phyloP scores from a whole-genome alignment of 176 grass and related monocot species.

The Melocanna baccifera region DNA sequence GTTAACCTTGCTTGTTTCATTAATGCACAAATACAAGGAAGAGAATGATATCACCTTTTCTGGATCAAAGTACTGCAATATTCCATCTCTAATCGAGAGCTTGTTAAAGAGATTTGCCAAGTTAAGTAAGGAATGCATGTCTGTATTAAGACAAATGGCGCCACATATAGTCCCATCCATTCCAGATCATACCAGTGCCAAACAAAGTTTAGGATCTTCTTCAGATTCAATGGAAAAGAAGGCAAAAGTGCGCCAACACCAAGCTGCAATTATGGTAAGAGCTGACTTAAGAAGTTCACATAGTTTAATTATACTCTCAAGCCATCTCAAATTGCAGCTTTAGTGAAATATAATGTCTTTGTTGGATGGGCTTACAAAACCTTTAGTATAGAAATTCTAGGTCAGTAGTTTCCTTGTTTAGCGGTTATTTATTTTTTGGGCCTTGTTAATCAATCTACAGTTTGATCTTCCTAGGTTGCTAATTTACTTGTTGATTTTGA shows the following conservation, averaged over 20 bases:
- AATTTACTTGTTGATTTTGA: background rate
- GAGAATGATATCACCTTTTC: conserved; percentile 62
- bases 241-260: conserved; percentile 77
- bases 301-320: background rate
- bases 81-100: conserved; percentile 75
- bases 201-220: conserved; percentile 35
- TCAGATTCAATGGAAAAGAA: conserved; percentile 69
- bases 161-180: conserved; percentile 56
- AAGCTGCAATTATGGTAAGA: conserved; percentile 95
- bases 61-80: conserved; percentile 78
- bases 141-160: conserved; percentile 57
- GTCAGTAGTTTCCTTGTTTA: conserved; percentile 1
- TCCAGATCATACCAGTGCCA: conserved; percentile 29
- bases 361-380: background rate
- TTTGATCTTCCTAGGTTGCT: background rate
- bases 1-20: conserved; percentile 66
- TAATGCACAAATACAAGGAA: conserved; percentile 84
- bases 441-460: background rate
- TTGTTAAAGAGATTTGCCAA: conserved; percentile 85
- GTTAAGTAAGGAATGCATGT: conserved; percentile 58
- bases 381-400: background rate
- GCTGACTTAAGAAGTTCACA: background rate
- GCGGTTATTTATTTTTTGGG: background rate
- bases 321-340: background rate
- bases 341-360: background rate